Percentiles rank a stretch among this genome's conserved stretches.
These are phyloP conservation scores for Kodamaea anthophila DNA, from an alignment of 1,139 yeast genomes.

Conservation along the genomic window DNA sequence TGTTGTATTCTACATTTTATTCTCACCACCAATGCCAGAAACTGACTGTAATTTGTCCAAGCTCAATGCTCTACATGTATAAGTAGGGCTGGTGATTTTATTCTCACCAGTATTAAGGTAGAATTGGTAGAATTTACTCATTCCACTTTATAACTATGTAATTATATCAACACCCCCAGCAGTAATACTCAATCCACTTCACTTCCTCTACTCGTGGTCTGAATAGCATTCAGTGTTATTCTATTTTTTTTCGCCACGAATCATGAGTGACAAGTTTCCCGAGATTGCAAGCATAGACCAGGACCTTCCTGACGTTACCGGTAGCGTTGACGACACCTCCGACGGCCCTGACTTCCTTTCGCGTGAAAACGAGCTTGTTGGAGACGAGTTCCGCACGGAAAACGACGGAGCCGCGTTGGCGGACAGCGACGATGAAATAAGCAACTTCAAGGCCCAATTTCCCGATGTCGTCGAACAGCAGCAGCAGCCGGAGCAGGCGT, in stretches of 20 bases:
- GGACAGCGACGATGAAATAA: conserved; percentile 54
- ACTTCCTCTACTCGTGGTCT: no score
- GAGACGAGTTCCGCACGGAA: conserved; percentile 73
- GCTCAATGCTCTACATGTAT: no score
- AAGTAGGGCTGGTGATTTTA: no score
- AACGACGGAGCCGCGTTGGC: conserved; percentile 52
- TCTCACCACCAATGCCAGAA: no score
- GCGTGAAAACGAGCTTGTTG: conserved; percentile 79
- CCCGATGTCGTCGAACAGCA: conserved; percentile 46
- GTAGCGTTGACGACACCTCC: conserved; percentile 16
- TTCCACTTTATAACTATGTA: no score
- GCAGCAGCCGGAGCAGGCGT: conserved; percentile 16
- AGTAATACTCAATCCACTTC: no score
- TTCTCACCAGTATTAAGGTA: no score
- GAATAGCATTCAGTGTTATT: no score
- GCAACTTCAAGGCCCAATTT: conserved; percentile 60
- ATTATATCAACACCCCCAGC: no score
- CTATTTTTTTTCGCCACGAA: conserved; percentile 7
- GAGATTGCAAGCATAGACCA: conserved; percentile 56
- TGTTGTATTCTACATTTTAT: no score
- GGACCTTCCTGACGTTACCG: conserved; percentile 24
- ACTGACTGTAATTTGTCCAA: no score
- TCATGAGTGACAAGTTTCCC: conserved; percentile 85
- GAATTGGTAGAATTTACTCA: no score
- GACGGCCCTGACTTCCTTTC: conserved; percentile 60